Evolutionary conservation across 2,329 filamentous ascomycete species (phyloP).

Genomic region (Falciphora oryzae): DNA sequence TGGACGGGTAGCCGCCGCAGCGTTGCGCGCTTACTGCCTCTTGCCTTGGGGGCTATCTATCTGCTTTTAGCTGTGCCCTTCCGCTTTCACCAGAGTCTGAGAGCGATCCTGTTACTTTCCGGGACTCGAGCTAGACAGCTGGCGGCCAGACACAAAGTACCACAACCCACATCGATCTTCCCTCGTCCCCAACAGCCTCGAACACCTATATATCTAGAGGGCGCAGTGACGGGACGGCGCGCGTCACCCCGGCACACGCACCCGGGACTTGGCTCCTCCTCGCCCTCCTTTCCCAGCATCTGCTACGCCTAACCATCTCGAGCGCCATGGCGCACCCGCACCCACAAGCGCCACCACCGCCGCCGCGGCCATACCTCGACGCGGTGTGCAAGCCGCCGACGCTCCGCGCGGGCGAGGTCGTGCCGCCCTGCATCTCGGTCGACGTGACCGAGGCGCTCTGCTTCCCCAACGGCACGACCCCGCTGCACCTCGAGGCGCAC

Average conservation of each 20-base stretch:
- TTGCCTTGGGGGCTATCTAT: too few relatives aligned
- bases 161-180: neutral
- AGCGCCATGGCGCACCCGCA: neutral
- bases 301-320: conserved; percentile 6
- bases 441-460: conserved; percentile 28
- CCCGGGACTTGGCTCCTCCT: neutral
- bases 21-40: neutral
- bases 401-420: conserved; percentile 15
- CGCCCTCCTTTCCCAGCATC: neutral
- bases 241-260: too few relatives aligned
- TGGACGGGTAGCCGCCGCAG: neutral
- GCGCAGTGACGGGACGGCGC: neutral
- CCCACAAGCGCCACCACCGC: neutral
- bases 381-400: conserved; percentile 20
- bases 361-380: conserved; percentile 17
- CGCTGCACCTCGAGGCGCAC: conserved; percentile 23
- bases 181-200: neutral
- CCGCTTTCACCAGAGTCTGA: neutral
- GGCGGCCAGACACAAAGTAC: too few relatives aligned
- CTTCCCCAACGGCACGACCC: conserved; percentile 26
- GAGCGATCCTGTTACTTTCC: neutral
- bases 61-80: neutral
- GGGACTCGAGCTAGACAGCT: too few relatives aligned
- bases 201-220: neutral
- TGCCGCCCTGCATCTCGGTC: conserved; percentile 28